A percentile compares a stretch with the other conserved stretches of the same genome.
Conservation (phyloP, 257 asterid species). For the Fraxinus pennsylvanica region DNA sequence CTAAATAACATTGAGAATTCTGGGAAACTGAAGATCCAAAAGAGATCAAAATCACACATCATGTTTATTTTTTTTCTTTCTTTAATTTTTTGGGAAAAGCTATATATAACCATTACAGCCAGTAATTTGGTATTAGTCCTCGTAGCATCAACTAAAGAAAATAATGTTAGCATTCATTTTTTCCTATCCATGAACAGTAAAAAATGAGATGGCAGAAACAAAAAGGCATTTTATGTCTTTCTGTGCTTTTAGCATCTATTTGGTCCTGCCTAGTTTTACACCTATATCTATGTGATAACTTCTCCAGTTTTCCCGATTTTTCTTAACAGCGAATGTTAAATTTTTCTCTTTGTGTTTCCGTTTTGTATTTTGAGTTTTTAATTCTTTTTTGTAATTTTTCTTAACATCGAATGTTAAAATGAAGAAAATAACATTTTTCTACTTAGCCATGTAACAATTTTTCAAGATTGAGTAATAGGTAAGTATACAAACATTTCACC, state of each 20-base stretch:
- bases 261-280: neutral
- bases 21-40: neutral
- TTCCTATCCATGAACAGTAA: neutral
- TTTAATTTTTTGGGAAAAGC: neutral
- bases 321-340: no score
- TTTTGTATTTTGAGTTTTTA: no score
- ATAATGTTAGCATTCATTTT: neutral
- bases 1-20: neutral
- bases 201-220: neutral
- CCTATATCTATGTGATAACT: neutral
- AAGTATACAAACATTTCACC: neutral
- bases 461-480: neutral
- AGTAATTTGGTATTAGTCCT: neutral
- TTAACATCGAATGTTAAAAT: no score
- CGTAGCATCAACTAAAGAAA: neutral
- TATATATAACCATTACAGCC: neutral
- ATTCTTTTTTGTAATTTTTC: no score
- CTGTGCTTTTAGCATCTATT: neutral
- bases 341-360: no score
- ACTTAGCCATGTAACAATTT: neutral
- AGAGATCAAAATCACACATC: neutral
- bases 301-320: neutral
- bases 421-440: neutral
- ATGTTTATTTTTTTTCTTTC: no score
- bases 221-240: neutral